A percentile compares a stretch with the other conserved stretches of the same genome.
Conservation (phyloP, 2,329 filamentous ascomycete genomes). For the Zymoseptoria pseudotritici region DNA sequence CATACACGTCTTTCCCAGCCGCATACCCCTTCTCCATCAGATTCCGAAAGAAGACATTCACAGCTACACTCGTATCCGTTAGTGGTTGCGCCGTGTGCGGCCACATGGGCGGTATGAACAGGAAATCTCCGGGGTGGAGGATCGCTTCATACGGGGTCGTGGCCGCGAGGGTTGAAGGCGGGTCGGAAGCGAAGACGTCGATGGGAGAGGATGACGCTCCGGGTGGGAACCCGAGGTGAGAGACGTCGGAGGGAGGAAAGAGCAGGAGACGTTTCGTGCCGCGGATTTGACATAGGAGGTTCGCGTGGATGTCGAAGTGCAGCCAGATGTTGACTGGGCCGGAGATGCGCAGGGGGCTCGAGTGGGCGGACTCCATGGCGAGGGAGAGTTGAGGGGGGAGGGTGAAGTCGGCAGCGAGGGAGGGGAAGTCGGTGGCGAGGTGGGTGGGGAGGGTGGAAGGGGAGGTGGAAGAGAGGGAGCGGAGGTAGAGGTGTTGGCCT, state of each 20-base stretch:
- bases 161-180: conserved; percentile 17
- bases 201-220: conserved; percentile 74
- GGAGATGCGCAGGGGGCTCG: conserved; percentile 71
- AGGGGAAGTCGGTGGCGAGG: conserved; percentile 63
- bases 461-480: conserved; percentile 62
- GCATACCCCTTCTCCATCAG: conserved; percentile 55
- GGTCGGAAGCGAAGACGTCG: conserved; percentile 53
- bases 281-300: conserved; percentile 71
- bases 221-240: conserved; percentile 60
- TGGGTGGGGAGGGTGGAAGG: conserved; percentile 64
- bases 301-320: conserved; percentile 87
- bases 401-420: conserved; percentile 60
- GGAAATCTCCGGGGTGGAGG: conserved; percentile 63
- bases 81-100: conserved; percentile 64
- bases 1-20: conserved; percentile 73
- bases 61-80: conserved; percentile 57
- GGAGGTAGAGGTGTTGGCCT: conserved; percentile 66
- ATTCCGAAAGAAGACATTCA: conserved; percentile 85
- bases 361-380: conserved; percentile 60
- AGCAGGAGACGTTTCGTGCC: conserved; percentile 68
- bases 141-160: conserved; percentile 61
- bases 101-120: conserved; percentile 81
- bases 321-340: conserved; percentile 82
- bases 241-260: conserved; percentile 71
- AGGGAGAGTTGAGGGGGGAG: conserved; percentile 56